A percentile compares a stretch with the other conserved stretches of the same genome.
phyloP scores from a whole-genome alignment of 768 basidiomycete genomes.

The Agaricus subrufescens region DNA sequence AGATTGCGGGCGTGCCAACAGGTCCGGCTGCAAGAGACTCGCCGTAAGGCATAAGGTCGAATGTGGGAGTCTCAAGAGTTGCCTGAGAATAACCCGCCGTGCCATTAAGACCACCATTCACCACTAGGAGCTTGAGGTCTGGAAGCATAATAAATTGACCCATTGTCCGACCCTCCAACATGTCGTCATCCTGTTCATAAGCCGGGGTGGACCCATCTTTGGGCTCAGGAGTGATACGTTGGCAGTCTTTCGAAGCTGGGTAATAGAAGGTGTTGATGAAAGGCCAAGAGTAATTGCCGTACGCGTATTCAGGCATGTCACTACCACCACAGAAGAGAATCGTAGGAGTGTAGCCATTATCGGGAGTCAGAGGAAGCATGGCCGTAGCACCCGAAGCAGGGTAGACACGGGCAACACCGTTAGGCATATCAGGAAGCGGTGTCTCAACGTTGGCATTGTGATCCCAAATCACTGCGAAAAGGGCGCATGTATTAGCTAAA shows the following conservation, averaged over 20 bases:
- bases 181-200: slow-evolving; percentile 71
- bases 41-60: slow-evolving; percentile 58
- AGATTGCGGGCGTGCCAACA: slow-evolving; percentile 71
- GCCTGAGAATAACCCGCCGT: slow-evolving; percentile 81
- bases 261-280: slow-evolving; percentile 69
- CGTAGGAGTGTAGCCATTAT: slow-evolving; percentile 82
- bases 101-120: slow-evolving; percentile 82
- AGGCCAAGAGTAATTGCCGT: slow-evolving; percentile 76
- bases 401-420: slow-evolving; percentile 73
- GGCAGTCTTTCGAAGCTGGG: slow-evolving; percentile 70
- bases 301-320: slow-evolving; percentile 68
- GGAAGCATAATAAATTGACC: slow-evolving; percentile 86
- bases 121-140: slow-evolving; percentile 66
- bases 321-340: slow-evolving; percentile 90
- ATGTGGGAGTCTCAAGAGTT: slow-evolving; percentile 41
- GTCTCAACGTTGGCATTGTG: slow-evolving; percentile 52
- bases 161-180: slow-evolving; percentile 80
- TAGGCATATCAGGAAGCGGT: slow-evolving; percentile 70
- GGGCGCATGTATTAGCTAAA: not conserved
- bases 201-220: slow-evolving; percentile 52
- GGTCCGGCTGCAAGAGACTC: slow-evolving; percentile 80
- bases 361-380: slow-evolving; percentile 89
- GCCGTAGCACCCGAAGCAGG: slow-evolving; percentile 86
- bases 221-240: slow-evolving; percentile 85
- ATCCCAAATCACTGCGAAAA: slow-evolving; percentile 22